Base-by-base conservation (phyloP, 495 filamentous ascomycete genomes). In the Filosporella fistucella region DNA sequence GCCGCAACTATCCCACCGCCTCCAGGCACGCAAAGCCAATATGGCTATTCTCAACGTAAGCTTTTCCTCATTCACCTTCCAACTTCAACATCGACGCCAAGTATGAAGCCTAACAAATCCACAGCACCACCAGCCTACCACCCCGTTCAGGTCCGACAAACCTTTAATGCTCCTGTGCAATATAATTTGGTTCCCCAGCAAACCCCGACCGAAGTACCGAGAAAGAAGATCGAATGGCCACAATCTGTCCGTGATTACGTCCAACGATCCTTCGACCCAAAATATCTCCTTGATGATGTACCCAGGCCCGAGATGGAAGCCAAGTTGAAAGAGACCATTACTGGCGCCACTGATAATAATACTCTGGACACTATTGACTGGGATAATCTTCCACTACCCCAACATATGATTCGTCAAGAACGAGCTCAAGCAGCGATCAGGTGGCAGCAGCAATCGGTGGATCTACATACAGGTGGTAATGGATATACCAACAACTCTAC, bases 241-340 rank as follows among this genome's bases (percentile, higher is more conserved):
- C 69, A 80, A 18, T 74, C 78, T 4, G 86, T 96, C 34, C 86
- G 89, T 37, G 62, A 70, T 39, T 96, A 95, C 58, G 90, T 95
- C 12, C 84, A 88, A 58, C 80, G 90, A 42, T 82, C 86, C 16
- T 95, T 96, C 63, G 84, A 82, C 9, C 74, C 79, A 6, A 80
- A 81, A 34, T 83, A 89, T 55, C 67, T 77, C 16, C 72, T 88
- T 43, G 51, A 76, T n/a, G 77, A 78, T 40, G 80, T 96, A 20
- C 62, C 64, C 39, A 71, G 70, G 46, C 54, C 70, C 29, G 88
- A 93, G 24, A 87, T 95, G 75, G 84, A 96, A 60, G 69, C 70
- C 45, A 94, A 89, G 57, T 69, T 97, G 42, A 95, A 91, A 67
- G 63, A 84, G 18, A 81, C 89, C 57, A 97, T 99, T 57, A 85